These are phyloP conservation scores for Oryza glumipatula DNA, from an alignment of 176 grass and related monocot genomes.

Conservation along the genomic window DNA sequence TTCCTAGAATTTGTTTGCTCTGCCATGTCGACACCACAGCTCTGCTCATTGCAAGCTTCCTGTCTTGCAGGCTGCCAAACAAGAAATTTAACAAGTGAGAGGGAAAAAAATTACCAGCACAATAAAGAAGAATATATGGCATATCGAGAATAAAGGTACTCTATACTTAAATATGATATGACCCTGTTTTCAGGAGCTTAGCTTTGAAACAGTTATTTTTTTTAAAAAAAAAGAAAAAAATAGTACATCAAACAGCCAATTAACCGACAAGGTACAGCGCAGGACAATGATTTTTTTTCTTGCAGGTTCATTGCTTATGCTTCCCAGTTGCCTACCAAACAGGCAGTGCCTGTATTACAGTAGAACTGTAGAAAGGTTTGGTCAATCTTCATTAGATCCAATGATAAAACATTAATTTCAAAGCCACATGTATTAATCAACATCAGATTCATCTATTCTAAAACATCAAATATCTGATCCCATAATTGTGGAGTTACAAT, in stretches of 20 bases:
- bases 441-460: background rate
- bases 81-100: slow-evolving; percentile 21
- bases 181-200: too few relatives aligned
- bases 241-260: too few relatives aligned
- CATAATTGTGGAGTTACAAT: background rate
- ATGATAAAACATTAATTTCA: background rate
- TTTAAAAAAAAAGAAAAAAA: background rate
- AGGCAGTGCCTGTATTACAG: background rate
- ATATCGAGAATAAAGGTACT: too few relatives aligned
- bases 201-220: too few relatives aligned
- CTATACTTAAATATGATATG: too few relatives aligned
- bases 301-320: background rate
- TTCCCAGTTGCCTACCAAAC: background rate
- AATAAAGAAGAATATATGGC: background rate
- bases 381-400: background rate
- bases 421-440: background rate
- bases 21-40: slow-evolving; percentile 46
- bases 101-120: background rate
- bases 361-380: background rate
- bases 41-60: slow-evolving; percentile 69
- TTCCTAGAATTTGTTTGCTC: slow-evolving; percentile 46
- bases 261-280: background rate
- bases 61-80: slow-evolving; percentile 61
- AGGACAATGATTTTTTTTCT: background rate
- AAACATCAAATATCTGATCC: background rate